These are phyloP conservation scores for Solanum sejunctum DNA, from an alignment of 257 asterid species.

Conservation along the genomic window DNA sequence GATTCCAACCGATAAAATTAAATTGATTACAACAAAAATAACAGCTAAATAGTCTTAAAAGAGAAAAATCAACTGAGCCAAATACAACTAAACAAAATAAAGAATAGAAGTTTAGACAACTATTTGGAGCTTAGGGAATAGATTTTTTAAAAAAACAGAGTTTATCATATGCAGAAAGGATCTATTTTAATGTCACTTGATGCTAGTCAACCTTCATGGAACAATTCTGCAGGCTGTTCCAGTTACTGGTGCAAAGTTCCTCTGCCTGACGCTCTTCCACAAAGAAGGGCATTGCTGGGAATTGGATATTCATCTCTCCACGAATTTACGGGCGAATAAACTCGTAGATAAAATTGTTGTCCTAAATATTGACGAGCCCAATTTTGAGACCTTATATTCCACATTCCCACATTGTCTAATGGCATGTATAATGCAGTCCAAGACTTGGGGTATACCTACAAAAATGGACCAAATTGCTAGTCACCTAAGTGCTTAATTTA, in stretches of 20 bases:
- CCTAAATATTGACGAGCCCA: constrained; percentile 34
- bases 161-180: not conserved
- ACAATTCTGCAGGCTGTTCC: not conserved
- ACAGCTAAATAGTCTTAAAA: not conserved
- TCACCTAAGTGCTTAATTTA: not conserved
- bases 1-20: not conserved
- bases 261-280: constrained; percentile 16
- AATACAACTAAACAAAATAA: not conserved
- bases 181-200: not conserved
- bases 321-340: constrained; percentile 24
- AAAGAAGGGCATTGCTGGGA: constrained; percentile 23
- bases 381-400: constrained; percentile 31
- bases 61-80: not conserved
- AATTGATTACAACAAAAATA: not conserved
- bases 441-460: constrained; percentile 25
- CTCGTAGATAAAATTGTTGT: constrained; percentile 28
- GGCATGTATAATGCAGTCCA: constrained; percentile 36
- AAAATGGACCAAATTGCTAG: not conserved
- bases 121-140: not conserved
- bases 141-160: not conserved
- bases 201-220: not conserved
- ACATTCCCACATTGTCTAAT: constrained; percentile 35
- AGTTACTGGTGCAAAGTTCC: not conserved
- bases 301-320: constrained; percentile 33
- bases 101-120: not conserved